A percentile compares a stretch with the other conserved stretches of the same genome.
Evolutionary conservation across 2,329 filamentous ascomycete genomes (phyloP).

Genomic region (Grosmannia clavigera): DNA sequence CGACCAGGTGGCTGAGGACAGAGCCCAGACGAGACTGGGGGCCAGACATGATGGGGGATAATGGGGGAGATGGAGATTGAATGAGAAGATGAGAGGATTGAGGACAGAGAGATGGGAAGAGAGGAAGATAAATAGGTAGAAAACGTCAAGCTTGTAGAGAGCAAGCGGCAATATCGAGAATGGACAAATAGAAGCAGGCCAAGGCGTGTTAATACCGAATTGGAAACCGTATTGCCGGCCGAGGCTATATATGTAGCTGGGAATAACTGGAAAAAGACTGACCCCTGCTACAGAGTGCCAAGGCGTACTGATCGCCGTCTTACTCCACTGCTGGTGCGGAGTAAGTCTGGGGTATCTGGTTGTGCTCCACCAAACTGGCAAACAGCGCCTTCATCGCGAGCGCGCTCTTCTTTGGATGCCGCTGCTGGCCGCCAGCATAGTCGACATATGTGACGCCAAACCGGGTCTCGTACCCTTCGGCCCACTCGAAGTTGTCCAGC

Average conservation of each 20-base stretch:
- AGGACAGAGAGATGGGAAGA: neutral
- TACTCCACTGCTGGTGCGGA: neutral
- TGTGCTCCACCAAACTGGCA: conserved; percentile 51
- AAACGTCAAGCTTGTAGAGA: neutral
- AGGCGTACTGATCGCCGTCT: neutral
- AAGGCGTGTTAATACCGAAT: neutral
- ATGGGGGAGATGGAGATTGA: neutral
- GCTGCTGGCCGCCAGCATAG: conserved; percentile 66
- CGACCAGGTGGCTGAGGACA: conserved; percentile 38
- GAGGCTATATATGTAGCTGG: neutral
- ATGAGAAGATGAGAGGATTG: neutral
- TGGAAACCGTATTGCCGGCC: neutral
- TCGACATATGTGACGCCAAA: conserved; percentile 80
- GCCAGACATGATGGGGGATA: conserved; percentile 41
- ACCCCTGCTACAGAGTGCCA: neutral
- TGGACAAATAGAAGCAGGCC: too few relatives aligned
- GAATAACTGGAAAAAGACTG: neutral
- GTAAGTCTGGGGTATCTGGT: neutral
- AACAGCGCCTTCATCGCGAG: conserved; percentile 59
- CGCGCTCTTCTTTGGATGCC: conserved; percentile 76
- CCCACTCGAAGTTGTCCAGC: conserved; percentile 87
- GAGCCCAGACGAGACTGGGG: conserved; percentile 47
- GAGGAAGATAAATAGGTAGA: neutral
- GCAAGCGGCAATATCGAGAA: too few relatives aligned
- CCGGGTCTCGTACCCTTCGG: conserved; percentile 78